Evolutionary conservation across 2,329 filamentous ascomycete species (phyloP).

Genomic region (Purpureocillium lavendulum): DNA sequence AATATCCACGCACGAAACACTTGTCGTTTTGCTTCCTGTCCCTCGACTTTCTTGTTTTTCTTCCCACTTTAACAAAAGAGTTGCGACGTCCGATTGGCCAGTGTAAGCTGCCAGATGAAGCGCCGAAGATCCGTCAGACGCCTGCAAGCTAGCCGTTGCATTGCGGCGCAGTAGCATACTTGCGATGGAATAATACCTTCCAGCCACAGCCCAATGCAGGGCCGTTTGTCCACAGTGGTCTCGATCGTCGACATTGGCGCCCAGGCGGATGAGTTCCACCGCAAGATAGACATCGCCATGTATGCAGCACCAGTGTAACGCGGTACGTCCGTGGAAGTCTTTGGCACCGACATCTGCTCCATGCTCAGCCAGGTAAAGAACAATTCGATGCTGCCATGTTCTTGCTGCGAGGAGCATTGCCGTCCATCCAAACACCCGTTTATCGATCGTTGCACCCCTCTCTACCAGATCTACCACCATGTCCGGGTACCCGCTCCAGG

Average conservation of each 20-base stretch:
- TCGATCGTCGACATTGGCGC: conserved; percentile 1
- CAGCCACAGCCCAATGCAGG: conserved; percentile 2
- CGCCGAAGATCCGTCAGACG: conserved; percentile 2
- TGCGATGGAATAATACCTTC: not conserved
- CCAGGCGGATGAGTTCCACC: not conserved
- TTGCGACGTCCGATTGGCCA: not conserved
- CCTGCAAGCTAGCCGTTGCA: conserved; percentile 1
- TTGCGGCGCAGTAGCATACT: conserved; percentile 3
- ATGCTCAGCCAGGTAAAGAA: conserved; percentile 3
- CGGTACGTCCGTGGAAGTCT: conserved; percentile 7
- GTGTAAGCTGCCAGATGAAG: conserved; percentile 4
- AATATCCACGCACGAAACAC: not conserved
- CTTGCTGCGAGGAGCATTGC: conserved; percentile 7
- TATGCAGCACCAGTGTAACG: conserved; percentile 8
- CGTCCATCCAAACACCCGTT: conserved; percentile 5
- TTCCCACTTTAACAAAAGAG: not conserved
- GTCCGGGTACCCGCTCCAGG: not conserved
- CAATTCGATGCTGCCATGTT: not conserved
- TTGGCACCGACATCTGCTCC: conserved; percentile 5
- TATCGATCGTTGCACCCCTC: conserved; percentile 2
- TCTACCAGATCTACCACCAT: conserved; percentile 5
- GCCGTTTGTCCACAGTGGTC: conserved; percentile 4
- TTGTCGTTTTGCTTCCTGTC: not conserved
- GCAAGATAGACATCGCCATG: conserved; percentile 2
- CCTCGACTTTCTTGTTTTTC: not conserved